phyloP scores from a whole-genome alignment of 257 asterid genomes.

The Nemophila menziesii region DNA sequence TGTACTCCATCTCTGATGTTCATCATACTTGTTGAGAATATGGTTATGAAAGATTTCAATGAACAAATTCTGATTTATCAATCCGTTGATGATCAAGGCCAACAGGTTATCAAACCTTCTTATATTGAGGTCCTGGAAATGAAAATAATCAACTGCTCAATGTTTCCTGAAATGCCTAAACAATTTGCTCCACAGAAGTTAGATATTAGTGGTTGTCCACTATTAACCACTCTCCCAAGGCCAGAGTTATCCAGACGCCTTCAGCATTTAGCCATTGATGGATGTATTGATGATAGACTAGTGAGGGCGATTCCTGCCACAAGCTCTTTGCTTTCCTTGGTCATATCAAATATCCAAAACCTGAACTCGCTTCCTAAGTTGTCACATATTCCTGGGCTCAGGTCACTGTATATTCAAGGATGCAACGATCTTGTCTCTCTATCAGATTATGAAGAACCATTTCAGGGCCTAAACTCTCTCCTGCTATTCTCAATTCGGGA shows the following conservation, averaged over 20 bases:
- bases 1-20: slow-evolving; percentile 1
- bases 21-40: slow-evolving; percentile 4
- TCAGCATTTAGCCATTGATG: slow-evolving; percentile 7
- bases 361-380: slow-evolving; percentile 6
- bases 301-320: background rate
- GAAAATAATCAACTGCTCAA: slow-evolving; percentile 5
- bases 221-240: slow-evolving; percentile 1
- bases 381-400: slow-evolving; percentile 11
- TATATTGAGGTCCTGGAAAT: background rate
- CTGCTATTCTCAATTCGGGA: slow-evolving; percentile 1
- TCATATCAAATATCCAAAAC: slow-evolving; percentile 8
- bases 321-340: slow-evolving; percentile 1
- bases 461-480: slow-evolving; percentile 7
- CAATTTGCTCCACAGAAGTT: slow-evolving; percentile 8
- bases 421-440: slow-evolving; percentile 4
- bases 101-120: background rate
- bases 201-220: slow-evolving; percentile 7
- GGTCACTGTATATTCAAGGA: slow-evolving; percentile 1
- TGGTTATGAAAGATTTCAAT: slow-evolving; percentile 4
- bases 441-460: background rate
- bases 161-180: background rate
- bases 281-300: slow-evolving; percentile 1
- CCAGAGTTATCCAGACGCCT: background rate
- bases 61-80: background rate
- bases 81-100: background rate